A percentile compares a stretch with the other conserved stretches of the same genome.
These are phyloP conservation scores for Chara braunii DNA, from an alignment of 139 green algal species.

Conservation along the genomic window DNA sequence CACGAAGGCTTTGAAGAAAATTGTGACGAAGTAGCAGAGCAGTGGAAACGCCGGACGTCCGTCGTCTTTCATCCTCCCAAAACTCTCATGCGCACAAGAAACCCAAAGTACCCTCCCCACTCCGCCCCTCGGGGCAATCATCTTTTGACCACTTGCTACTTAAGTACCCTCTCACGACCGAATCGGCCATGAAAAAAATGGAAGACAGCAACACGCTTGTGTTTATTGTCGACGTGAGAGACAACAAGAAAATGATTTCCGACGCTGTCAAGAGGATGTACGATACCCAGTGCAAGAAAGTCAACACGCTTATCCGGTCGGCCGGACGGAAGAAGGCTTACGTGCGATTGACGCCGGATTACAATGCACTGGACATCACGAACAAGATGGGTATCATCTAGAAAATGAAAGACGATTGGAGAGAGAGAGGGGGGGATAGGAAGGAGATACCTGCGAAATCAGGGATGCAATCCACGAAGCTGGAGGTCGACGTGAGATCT, in stretches of 20 bases:
- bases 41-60: slow-evolving; percentile 43
- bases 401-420: too few relatives aligned
- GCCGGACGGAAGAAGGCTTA: slow-evolving; percentile 97
- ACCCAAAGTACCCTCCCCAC: slow-evolving; percentile 45
- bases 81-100: slow-evolving; percentile 69
- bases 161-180: slow-evolving; percentile 95
- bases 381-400: slow-evolving; percentile 99
- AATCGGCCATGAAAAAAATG: slow-evolving; percentile 99
- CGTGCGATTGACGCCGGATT: slow-evolving; percentile 81
- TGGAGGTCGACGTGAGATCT: too few relatives aligned
- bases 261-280: slow-evolving; percentile 87
- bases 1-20: slow-evolving; percentile 89
- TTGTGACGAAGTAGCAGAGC: slow-evolving; percentile 59
- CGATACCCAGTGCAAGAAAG: slow-evolving; percentile 93
- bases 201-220: slow-evolving; percentile 99
- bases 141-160: too few relatives aligned
- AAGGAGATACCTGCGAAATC: too few relatives aligned
- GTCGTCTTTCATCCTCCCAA: slow-evolving; percentile 70
- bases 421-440: too few relatives aligned
- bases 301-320: slow-evolving; percentile 96
- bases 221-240: slow-evolving; percentile 81
- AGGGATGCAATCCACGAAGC: too few relatives aligned
- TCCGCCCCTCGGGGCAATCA: slow-evolving; percentile 31
- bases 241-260: slow-evolving; percentile 78
- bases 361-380: slow-evolving; percentile 92